Conservation (phyloP, 2,329 filamentous ascomycete genomes). For the Colletotrichum caudatum region DNA sequence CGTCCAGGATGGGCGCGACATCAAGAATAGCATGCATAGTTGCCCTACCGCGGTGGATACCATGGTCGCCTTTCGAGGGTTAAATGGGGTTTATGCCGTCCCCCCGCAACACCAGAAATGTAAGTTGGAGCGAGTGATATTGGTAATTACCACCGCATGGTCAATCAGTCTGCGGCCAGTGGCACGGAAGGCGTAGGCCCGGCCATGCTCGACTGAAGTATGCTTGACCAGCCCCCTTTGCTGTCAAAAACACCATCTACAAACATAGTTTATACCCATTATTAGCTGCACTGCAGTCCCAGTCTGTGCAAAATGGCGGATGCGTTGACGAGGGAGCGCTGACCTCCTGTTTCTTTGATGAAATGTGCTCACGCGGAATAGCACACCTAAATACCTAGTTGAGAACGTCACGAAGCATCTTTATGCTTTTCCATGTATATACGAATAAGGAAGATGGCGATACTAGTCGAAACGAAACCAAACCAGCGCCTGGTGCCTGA, state of each 20-base stretch:
- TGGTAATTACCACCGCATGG: slow-evolving; percentile 9
- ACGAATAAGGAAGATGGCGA: background rate
- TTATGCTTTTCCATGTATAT: background rate
- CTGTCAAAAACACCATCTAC: background rate
- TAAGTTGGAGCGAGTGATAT: background rate
- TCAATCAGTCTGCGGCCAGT: slow-evolving; percentile 9
- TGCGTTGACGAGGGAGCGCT: background rate
- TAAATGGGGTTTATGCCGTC: background rate
- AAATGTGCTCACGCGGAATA: background rate
- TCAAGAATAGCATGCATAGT: slow-evolving; percentile 3
- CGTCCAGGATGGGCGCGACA: background rate
- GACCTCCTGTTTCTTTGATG: background rate
- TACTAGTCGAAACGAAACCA: background rate
- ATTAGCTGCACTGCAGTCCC: background rate
- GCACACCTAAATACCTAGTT: too few relatives aligned
- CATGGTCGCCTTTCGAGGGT: slow-evolving; percentile 10
- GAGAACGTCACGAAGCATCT: background rate
- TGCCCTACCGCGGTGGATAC: background rate
- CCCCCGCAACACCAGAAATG: background rate
- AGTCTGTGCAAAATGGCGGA: background rate
- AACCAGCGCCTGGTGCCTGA: background rate
- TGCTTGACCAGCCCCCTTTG: slow-evolving; percentile 10
- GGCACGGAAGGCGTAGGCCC: background rate
- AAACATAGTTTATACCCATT: too few relatives aligned
- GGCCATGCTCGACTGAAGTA: slow-evolving; percentile 3